Base-by-base conservation (phyloP, 106 monocot species). In the Dendrobium nobile region DNA sequence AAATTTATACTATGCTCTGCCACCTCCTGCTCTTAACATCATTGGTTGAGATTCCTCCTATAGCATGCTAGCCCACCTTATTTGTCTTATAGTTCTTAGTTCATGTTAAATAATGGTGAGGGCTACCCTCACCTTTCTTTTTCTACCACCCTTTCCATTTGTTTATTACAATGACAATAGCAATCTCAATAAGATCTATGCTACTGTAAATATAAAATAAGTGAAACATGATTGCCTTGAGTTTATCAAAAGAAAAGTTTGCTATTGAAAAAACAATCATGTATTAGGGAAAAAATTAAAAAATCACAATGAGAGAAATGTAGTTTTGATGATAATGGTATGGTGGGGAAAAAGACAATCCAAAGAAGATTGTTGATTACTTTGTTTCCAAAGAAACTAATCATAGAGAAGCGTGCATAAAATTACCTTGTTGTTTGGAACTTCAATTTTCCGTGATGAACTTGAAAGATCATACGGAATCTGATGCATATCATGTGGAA, bases 401-500 rank as follows among this genome's bases (percentile, higher is more conserved):
- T 20, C 58, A 58, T 18, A 18, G 9, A 20, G 16, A 58, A 16
- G 20, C 0, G 37, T 19, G 42, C 16, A 11, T 7, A 45, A 19
- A 65, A 16, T 5, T n/a, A 89, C 89, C 89, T 87, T 89, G 27
- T 75, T 89, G 77, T 87, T 89, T 40, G 89, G 89, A 54, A 89
- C 80, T 80, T 89, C 82, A 67, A 89, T 89, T 75, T 56, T 85
- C 13, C 86, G 84, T 20, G 85, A 45, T 45, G 9, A 13, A 6
- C 78, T 24, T 20, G 20, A 33, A 44, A 26, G 48, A 41, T 87
- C 67, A 47, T 5, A 72, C 9, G 78, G 40, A 20, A 41, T 65
- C 19, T 80, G 41, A 51, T 74, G 58, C 40, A 47, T 54, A 67
- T 67, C 41, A 19, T 80, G 56, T 11, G 59, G 77, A 77, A 58